Conservation (phyloP, 164 flowering plant genomes). For the Berberis thunbergii region DNA sequence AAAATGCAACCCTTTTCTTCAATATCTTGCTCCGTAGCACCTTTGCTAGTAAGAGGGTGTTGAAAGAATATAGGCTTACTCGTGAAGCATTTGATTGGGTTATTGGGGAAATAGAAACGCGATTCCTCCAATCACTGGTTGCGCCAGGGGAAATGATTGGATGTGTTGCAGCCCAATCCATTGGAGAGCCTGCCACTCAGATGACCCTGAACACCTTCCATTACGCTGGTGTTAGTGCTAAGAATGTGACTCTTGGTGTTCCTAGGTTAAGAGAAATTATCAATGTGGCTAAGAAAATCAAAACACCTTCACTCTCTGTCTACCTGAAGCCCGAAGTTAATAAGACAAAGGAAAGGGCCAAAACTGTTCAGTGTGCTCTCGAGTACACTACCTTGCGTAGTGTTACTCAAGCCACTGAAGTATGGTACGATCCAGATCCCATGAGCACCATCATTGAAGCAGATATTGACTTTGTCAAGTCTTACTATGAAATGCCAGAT, state of each 20-base stretch:
- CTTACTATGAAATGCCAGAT: conserved; percentile 99
- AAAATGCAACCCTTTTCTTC: conserved; percentile 92
- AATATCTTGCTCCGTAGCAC: conserved; percentile 89
- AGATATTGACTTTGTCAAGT: conserved; percentile 87
- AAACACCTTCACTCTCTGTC: conserved; percentile 97
- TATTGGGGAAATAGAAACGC: conserved; percentile 92
- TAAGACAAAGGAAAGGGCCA: conserved; percentile 84
- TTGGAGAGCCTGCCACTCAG: conserved; percentile 99
- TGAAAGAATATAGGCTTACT: conserved; percentile 85
- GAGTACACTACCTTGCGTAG: conserved; percentile 91
- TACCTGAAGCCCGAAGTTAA: conserved; percentile 70
- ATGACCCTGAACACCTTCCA: conserved; percentile 98
- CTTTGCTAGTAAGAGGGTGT: conserved; percentile 82
- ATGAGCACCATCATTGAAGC: conserved; percentile 92
- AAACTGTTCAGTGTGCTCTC: conserved; percentile 90
- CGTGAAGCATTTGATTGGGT: conserved; percentile 99
- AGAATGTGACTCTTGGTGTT: conserved; percentile 97
- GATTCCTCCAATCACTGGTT: conserved; percentile 86
- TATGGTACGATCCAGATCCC: conserved; percentile 99
- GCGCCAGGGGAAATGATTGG: conserved; percentile 99
- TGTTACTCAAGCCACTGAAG: conserved; percentile 97
- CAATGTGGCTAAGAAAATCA: conserved; percentile 94
- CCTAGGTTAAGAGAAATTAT: conserved; percentile 96
- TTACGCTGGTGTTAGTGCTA: conserved; percentile 99
- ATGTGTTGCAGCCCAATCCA: conserved; percentile 99